These are phyloP conservation scores for Penicillium sp. DNA, from an alignment of 2,329 filamentous ascomycete genomes.

Conservation along the genomic window DNA sequence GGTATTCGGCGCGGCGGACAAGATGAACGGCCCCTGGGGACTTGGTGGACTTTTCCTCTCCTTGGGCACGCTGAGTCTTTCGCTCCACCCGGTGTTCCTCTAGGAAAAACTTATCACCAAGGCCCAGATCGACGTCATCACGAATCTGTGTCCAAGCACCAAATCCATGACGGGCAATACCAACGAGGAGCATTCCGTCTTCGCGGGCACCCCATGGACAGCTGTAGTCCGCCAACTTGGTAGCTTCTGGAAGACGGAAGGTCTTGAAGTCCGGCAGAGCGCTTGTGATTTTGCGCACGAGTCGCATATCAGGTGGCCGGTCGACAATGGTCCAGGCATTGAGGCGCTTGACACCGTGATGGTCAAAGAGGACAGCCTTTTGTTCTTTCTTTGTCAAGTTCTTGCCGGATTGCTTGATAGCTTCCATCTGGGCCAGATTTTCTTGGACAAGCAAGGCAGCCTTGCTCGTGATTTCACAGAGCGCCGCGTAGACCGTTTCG, in stretches of 20 bases:
- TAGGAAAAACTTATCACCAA: conserved; percentile 89
- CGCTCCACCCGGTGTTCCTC: conserved; percentile 98
- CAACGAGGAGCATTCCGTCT: conserved; percentile 95
- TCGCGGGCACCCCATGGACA: conserved; percentile 91
- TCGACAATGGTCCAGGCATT: conserved; percentile 96
- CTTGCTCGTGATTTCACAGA: conserved; percentile 77
- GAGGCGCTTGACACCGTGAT: conserved; percentile 87
- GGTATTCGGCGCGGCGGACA: conserved; percentile 90
- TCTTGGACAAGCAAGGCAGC: conserved; percentile 72
- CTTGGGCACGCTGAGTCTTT: conserved; percentile 81
- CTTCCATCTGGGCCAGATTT: conserved; percentile 66
- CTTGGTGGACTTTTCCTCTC: conserved; percentile 62
- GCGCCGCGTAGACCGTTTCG: conserved; percentile 74
- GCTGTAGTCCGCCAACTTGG: conserved; percentile 87
- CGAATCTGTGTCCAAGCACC: conserved; percentile 94
- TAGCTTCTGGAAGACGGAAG: conserved; percentile 88
- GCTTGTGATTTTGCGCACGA: conserved; percentile 75
- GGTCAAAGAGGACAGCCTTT: conserved; percentile 95
- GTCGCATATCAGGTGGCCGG: conserved; percentile 82
- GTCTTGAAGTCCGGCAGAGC: conserved; percentile 68
- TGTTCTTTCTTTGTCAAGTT: conserved; percentile 93
- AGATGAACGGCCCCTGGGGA: conserved; percentile 97
- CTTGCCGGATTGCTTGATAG: conserved; percentile 74
- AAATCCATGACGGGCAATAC: conserved; percentile 90
- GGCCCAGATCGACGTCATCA: conserved; percentile 82